Base-by-base conservation (phyloP, 257 asterid species). In the Apocynum venetum region DNA sequence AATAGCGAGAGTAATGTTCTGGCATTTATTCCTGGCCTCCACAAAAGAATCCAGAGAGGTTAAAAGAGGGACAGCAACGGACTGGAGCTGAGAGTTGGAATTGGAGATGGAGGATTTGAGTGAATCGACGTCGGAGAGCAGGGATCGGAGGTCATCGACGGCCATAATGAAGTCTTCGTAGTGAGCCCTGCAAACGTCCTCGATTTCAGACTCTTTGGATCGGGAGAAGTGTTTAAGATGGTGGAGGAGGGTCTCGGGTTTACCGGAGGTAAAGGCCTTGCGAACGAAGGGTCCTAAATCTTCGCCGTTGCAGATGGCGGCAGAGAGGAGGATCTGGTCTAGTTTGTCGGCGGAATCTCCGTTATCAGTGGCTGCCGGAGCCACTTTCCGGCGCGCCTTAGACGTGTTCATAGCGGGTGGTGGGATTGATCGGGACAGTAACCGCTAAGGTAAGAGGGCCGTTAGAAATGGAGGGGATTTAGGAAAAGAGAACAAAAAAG, bases 101-200 rank as follows among this genome's bases (percentile, higher is more conserved):
- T 57, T 83, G 44, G 90, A 89, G 48, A 95, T 90, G 0, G 96
- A 87, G 13, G 97, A 87, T 84, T 95, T 95, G 76, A 95, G 91
- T 17, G 97, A 91, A 82, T 95, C 99, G 78, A 91, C 98, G 76
- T 91, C 99, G 80, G 98, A 90, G 60, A 95, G 86, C 31, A 95
- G 98, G 31, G 98, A 91, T 81, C 96, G 96, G 85, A 95, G 98
- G 74, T 95, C 99, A 74, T 95, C 98, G 4, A 95, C 99, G 70
- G 99, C 98, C 74, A 85, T 86, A 86, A 95, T 95, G 86, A 95
- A 95, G 89, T 95, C 99, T 48, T 95, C 94, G 79, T 95, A 95
- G 92, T 95, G 99, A 70, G 93, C 93, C 78, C 96, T 92, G 79
- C 99, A 95, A 0, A 95, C 96, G 19, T 91, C 98, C 83, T 95